Percentiles rank a stretch among this genome's conserved stretches.
These are phyloP conservation scores for Boletus sp. DNA, from an alignment of 768 basidiomycete species.

Conservation along the genomic window DNA sequence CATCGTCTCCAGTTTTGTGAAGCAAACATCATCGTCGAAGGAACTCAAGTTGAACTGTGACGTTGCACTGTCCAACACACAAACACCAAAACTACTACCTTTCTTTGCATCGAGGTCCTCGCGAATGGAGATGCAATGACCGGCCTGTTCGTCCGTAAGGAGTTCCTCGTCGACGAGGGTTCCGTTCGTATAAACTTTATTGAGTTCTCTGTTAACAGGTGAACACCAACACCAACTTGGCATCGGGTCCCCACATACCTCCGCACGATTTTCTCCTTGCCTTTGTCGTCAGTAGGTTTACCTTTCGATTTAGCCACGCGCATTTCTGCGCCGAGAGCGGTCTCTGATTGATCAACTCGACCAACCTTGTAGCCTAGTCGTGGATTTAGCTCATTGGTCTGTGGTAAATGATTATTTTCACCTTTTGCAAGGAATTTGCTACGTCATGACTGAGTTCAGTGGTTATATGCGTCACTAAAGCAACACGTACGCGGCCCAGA, in stretches of 20 bases:
- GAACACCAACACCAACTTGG: not conserved
- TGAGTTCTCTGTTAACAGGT: constrained; percentile 62
- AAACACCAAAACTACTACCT: constrained; percentile 77
- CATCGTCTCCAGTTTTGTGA: constrained; percentile 91
- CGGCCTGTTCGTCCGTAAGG: constrained; percentile 89
- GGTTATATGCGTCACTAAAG: not conserved
- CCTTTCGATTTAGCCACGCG: constrained; percentile 67
- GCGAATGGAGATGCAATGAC: constrained; percentile 90
- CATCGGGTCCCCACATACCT: constrained; percentile 42
- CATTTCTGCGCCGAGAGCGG: constrained; percentile 96
- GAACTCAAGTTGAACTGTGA: constrained; percentile 90
- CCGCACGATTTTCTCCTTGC: constrained; percentile 85
- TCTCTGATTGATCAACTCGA: constrained; percentile 95
- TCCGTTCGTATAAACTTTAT: constrained; percentile 95
- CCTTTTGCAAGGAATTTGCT: constrained; percentile 80
- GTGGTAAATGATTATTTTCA: not conserved
- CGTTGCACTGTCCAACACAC: constrained; percentile 91
- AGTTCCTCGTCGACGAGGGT: constrained; percentile 91
- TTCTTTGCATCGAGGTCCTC: constrained; percentile 42
- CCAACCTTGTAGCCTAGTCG: constrained; percentile 85
- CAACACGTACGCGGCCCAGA: constrained; percentile 78
- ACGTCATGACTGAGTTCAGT: constrained; percentile 3
- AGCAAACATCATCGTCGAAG: constrained; percentile 90
- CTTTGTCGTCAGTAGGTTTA: constrained; percentile 47
- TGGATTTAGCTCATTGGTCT: not conserved